phyloP scores from a whole-genome alignment of 2,329 filamentous ascomycete genomes.

The Verticillium alfalfae region DNA sequence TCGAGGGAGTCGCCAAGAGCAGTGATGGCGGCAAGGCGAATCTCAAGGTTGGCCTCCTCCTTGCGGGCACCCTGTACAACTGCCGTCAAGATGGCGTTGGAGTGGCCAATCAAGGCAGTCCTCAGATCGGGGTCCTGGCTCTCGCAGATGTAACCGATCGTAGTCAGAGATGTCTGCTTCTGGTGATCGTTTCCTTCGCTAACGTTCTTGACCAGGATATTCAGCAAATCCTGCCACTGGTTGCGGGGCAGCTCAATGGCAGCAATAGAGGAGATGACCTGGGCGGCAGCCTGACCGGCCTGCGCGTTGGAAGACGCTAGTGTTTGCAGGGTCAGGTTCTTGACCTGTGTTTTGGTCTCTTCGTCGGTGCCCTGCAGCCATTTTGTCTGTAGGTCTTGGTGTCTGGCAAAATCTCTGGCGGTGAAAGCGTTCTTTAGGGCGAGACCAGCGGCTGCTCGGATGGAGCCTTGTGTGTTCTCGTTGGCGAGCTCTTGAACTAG shows the following conservation, averaged over 20 bases:
- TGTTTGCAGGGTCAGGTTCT: slow-evolving; percentile 84
- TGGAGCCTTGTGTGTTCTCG: slow-evolving; percentile 74
- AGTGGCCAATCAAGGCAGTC: slow-evolving; percentile 75
- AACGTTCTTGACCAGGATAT: slow-evolving; percentile 84
- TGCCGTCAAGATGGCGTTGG: slow-evolving; percentile 94
- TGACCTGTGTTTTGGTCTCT: slow-evolving; percentile 80
- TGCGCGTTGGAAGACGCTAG: slow-evolving; percentile 72
- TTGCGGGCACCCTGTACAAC: slow-evolving; percentile 97
- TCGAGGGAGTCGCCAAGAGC: slow-evolving; percentile 95
- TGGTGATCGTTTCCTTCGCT: slow-evolving; percentile 79
- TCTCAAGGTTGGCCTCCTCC: slow-evolving; percentile 87
- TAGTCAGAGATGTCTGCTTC: slow-evolving; percentile 89
- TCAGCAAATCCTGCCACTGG: slow-evolving; percentile 92
- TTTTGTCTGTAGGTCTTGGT: slow-evolving; percentile 87
- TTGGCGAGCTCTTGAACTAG: slow-evolving; percentile 93
- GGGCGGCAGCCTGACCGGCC: slow-evolving; percentile 83
- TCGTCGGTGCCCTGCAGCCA: slow-evolving; percentile 81
- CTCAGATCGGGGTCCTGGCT: slow-evolving; percentile 85
- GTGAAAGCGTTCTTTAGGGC: slow-evolving; percentile 98
- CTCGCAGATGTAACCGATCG: slow-evolving; percentile 99
- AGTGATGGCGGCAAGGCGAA: slow-evolving; percentile 86
- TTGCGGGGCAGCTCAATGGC: slow-evolving; percentile 88
- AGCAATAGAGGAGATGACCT: slow-evolving; percentile 93
- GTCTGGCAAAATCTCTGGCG: slow-evolving; percentile 79
- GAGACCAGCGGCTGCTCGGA: slow-evolving; percentile 90